phyloP scores from a whole-genome alignment of 257 asterid species.

The Solanum lignicaule region DNA sequence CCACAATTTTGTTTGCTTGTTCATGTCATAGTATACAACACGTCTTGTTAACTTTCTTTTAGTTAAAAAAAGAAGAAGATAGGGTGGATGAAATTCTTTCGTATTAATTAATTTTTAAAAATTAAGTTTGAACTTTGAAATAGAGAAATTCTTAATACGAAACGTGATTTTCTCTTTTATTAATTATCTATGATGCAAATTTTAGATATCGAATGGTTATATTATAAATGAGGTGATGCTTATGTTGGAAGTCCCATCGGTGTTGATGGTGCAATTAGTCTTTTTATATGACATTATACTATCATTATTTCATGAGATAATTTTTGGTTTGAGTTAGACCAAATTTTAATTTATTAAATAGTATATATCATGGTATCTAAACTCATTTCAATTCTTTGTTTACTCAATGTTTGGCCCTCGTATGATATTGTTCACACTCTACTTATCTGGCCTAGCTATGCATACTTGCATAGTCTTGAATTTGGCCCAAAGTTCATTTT shows the following conservation, averaged over 20 bases:
- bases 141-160: not conserved
- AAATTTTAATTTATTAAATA: not conserved
- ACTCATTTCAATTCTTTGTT: not conserved
- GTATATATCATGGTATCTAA: not conserved
- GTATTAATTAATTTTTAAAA: not conserved
- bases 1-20: not conserved
- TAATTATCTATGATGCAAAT: not conserved
- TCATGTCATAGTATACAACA: not conserved
- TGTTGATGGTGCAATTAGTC: not conserved
- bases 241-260: not conserved
- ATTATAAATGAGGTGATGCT: not conserved
- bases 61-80: not conserved
- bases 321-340: not conserved
- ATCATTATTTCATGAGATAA: not conserved
- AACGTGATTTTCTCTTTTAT: not conserved
- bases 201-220: not conserved
- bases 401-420: not conserved
- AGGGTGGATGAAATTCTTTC: not conserved
- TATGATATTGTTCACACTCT: not conserved
- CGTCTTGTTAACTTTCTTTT: not conserved
- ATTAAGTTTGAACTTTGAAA: not conserved
- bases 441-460: not conserved
- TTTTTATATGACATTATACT: not conserved
- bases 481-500: not conserved
- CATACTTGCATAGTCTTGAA: not conserved